Percentiles rank a stretch among this genome's conserved stretches.
phyloP scores from a whole-genome alignment of 257 asterid species.

The Scutellaria galericulata region DNA sequence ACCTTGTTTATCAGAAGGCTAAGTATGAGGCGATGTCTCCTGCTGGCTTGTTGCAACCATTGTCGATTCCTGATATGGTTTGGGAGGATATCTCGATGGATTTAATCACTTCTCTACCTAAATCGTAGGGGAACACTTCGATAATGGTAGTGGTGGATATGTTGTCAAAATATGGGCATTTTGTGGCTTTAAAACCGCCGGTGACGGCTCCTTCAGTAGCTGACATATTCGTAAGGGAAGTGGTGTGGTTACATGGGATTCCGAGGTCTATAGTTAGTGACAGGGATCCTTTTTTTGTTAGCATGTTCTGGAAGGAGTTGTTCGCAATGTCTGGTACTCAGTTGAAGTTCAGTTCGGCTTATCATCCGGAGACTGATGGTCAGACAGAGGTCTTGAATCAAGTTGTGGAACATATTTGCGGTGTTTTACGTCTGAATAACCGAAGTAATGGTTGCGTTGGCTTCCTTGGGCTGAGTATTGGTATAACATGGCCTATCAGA shows the following conservation, averaged over 20 bases:
- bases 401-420: too few relatives aligned
- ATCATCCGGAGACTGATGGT: background rate
- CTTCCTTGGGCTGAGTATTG: too few relatives aligned
- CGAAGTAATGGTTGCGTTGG: background rate
- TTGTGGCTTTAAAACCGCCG: background rate
- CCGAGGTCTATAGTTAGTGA: background rate
- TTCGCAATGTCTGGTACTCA: background rate
- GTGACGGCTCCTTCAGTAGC: background rate
- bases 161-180: background rate
- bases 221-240: background rate
- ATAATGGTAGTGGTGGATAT: too few relatives aligned
- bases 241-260: background rate
- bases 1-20: background rate
- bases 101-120: background rate
- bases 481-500: too few relatives aligned
- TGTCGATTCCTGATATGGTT: background rate
- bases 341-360: background rate
- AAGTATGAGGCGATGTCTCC: background rate
- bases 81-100: background rate
- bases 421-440: background rate
- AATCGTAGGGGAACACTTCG: background rate
- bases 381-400: background rate
- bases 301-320: background rate
- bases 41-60: background rate
- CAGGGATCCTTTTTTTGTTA: too few relatives aligned